Base-by-base conservation (phyloP, 345 rosid genomes). In the Arabidopsis arenosa region DNA sequence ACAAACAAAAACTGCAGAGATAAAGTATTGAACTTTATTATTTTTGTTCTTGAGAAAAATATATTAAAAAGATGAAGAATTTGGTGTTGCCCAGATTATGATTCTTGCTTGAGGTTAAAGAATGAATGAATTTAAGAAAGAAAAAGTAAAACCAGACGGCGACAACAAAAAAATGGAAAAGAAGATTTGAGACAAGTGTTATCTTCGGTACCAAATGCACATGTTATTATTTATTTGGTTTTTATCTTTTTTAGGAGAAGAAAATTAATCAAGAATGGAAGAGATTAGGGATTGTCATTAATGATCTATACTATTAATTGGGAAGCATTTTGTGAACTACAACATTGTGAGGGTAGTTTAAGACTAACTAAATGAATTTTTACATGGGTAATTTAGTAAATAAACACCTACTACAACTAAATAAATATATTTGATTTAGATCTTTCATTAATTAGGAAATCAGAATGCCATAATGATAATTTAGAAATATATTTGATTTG, bases 41-140 rank as follows among this genome's bases (percentile, higher is more conserved):
- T 55, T 57, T 59, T 60, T 59, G 30, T 72, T 36, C 26, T 35
- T 58, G 35, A 6, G 0, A 33, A 36, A 26, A 9, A 32, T 18
- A 1, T 23, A 73, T 6, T 36, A 18, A 23, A 44, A 67, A 8
- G 18, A 39, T 5, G 37, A 28, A 18, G 48, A 40, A 51, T 67
- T 67, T 26, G 74, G 6, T n/a, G 36, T 23, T 28, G 36, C 53
- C 9, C 51, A 74, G 66, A 49, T 30, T 13, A 5, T 52, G 71
- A 78, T 73, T 78, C 77, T 78, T 73, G 74, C 81, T 72, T 78
- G 65, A 66, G 26, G 28, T 78, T 52, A 43, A 78, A 78, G 81
- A 55, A 70, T 69, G 64, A 63, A 69, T 44, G 57, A 51, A 51
- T 18, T 43, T 36, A 5, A 7, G 11, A 32, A 40, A 5, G 15